Base-by-base conservation (phyloP, 106 monocot genomes). In the Agapanthus africanus region DNA sequence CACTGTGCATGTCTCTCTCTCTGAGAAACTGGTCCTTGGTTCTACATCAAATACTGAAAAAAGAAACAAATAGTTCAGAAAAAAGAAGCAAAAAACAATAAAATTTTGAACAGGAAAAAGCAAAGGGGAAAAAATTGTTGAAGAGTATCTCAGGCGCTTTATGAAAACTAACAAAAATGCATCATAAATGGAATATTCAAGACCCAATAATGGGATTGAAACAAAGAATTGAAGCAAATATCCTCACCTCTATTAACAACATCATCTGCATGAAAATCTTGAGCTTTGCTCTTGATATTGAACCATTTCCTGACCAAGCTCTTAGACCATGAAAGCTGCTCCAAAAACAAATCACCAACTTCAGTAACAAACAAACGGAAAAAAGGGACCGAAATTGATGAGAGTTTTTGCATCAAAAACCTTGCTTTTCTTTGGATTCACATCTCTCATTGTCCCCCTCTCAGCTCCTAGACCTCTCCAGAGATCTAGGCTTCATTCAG, bases 241-340 rank as follows among this genome's bases (percentile, higher is more conserved):
- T 37, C 16, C 67, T 26, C 30, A 87, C 91, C 91, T 82, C 75
- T 82, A 2, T 38, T 61, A 40, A 73, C 70, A 37, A 73, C 62
- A 79, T 84, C 81, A 76, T 84, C 87, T 32, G 84, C 77, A 76
- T 84, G 81, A 51, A 85, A 87, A 40, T 84, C 82, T 41, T 91
- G 82, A 69, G 79, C 66, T 80, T 91, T 91, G 66, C 79, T 79
- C 77, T 82, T 91, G 71, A 84, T 77, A 54, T 79, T 84, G 77
- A 87, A 91, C 91, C 87, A 91, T 74, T 88, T 91, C 47, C 72
- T 82, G 31, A 85, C 76, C 56, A 91, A 77, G 73, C 57, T 67
- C 67, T 91, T 91, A 37, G 87, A 84, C 91, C 91, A 91, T 64
- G 91, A 84, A 36, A 87, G 76, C 91, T 91, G 65, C 76, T 25